Conservation (phyloP, 768 basidiomycete genomes). For the Tubosaeta brunneosetosa region DNA sequence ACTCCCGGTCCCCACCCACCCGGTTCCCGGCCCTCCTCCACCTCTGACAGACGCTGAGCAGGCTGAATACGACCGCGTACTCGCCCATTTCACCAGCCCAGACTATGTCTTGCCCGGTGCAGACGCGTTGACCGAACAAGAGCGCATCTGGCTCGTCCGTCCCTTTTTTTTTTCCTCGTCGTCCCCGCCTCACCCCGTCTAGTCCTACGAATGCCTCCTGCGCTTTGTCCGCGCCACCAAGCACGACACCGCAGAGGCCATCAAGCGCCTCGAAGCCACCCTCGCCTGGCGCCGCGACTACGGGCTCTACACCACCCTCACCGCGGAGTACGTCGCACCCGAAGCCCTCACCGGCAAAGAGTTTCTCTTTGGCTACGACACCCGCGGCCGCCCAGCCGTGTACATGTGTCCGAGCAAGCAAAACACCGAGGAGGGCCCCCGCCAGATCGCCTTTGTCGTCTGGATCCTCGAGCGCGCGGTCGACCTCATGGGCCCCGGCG, state of each 20-base stretch:
- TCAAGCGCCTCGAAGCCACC: conserved; percentile 66
- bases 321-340: conserved; percentile 60
- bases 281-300: conserved; percentile 78
- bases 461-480: conserved; percentile 75
- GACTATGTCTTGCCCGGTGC: conserved; percentile 45
- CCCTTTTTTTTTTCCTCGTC: background rate
- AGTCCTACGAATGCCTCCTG: conserved; percentile 67
- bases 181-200: background rate
- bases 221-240: conserved; percentile 78
- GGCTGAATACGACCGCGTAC: conserved; percentile 48
- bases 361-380: conserved; percentile 73
- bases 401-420: conserved; percentile 71
- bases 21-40: conserved; percentile 30
- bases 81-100: conserved; percentile 53
- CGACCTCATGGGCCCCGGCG: conserved; percentile 75
- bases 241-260: conserved; percentile 56
- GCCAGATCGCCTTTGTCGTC: conserved; percentile 69
- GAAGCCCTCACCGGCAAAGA: conserved; percentile 85
- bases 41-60: conserved; percentile 43
- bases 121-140: conserved; percentile 52
- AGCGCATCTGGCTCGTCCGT: conserved; percentile 74
- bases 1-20: conserved; percentile 23
- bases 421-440: conserved; percentile 64
- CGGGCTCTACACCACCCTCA: conserved; percentile 61
- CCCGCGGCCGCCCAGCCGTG: conserved; percentile 54